Conservation (phyloP, 352 stramenopile species). For the Vaucheria bursata region DNA sequence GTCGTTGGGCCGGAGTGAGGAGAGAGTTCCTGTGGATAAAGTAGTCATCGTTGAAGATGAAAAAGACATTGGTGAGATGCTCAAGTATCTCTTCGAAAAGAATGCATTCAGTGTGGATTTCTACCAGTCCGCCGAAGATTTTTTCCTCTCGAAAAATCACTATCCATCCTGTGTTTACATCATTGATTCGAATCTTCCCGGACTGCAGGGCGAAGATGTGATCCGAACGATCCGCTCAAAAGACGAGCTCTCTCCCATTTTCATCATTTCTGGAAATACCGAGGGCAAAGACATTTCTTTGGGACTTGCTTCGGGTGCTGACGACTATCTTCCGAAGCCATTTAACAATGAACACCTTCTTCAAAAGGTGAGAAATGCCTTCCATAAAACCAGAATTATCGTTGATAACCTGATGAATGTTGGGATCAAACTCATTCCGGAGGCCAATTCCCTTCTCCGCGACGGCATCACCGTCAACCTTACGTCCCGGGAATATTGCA, state of each 20-base stretch:
- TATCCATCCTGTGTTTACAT: neutral
- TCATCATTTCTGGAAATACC: neutral
- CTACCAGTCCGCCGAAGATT: neutral
- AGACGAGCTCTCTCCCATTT: neutral
- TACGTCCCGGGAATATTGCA: neutral
- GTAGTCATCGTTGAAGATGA: neutral
- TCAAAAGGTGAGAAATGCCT: neutral
- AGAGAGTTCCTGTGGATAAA: too few relatives aligned
- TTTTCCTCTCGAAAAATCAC: neutral
- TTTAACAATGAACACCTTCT: neutral
- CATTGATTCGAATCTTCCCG: neutral
- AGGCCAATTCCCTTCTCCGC: neutral
- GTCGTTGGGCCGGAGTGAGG: too few relatives aligned
- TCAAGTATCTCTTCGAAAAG: neutral
- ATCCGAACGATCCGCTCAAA: neutral
- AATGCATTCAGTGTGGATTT: neutral
- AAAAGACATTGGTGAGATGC: neutral
- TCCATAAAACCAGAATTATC: neutral
- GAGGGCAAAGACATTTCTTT: neutral
- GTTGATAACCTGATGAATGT: neutral
- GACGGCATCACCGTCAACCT: neutral
- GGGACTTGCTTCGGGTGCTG: neutral
- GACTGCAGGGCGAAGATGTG: neutral
- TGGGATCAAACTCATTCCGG: neutral
- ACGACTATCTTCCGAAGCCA: neutral